Evolutionary conservation across 345 rosid genomes (phyloP), one percentile per base, ranked within the genome.

Genomic region (Pugionium cornutum): DNA sequence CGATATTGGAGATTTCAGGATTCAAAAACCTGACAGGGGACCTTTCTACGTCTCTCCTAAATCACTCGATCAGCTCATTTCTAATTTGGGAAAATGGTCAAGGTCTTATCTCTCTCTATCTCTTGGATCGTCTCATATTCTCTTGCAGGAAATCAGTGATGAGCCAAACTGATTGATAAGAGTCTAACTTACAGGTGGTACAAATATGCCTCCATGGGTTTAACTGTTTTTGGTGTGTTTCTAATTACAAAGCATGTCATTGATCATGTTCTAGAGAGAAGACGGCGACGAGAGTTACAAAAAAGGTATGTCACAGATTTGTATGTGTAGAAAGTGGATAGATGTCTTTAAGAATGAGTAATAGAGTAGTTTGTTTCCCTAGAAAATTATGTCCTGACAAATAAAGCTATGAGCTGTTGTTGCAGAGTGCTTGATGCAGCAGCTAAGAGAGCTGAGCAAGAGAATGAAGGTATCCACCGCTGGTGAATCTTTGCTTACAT

Each of bases 401-500:
- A 49, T 64, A 59, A 79, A 18, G 47, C 47, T 60, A 45, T 61
- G 28, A 51, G 50, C 37, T 53, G 36, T 76, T 69, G 26, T 54
- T 83, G 77, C 80, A 94, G 99, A 83, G 95, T 90, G 69, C 89
- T 86, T 76, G 92, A 88, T 64, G 98, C 98, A 62, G 96, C 96
- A 57, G 92, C 92, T 41, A 81, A 78, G 81, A 85, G 80, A 79
- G 71, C 80, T 55, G 90, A 79, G 65, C 74, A 80, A 67, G 86
- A 78, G 46, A 68, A 48, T 73, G 88, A 86, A 79, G 95, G 97
- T 85, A 77, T 36, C 32, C 58, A 36, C 18, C 18, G 18, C 58
- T 54, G 27, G 29, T 55, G 32, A 41, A 41, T 53, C 7, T 31
- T 25, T 32, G 18, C 29, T 7, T 36, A 3, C 5, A 47, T 33